Base-by-base conservation (phyloP, 2,329 filamentous ascomycete species). In the Orbilia oligospora region DNA sequence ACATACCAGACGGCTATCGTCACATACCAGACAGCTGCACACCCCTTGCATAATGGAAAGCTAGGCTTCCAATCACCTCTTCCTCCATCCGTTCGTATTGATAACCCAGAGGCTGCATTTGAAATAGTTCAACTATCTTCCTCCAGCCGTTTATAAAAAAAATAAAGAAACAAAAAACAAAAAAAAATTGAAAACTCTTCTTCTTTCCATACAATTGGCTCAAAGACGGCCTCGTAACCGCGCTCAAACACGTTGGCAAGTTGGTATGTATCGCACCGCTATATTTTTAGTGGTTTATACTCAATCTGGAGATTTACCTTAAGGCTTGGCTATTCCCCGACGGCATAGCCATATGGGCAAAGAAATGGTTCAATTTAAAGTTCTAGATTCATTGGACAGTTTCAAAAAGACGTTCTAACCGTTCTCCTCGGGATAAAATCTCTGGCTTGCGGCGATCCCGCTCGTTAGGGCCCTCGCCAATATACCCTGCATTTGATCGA, bases 361-460 rank as follows among this genome's bases (percentile, higher is more conserved):
- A 46, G n/a, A 20, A n/a, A 6, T 20, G n/a, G n/a, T n/a, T n/a
- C n/a, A n/a, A n/a, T n/a, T n/a, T 5, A 46, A 20, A 20, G 53
- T 58, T 58, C 53, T 58, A 30, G 53, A 36, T 6, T 51, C 51
- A 55, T n/a, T 12, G 27, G 6, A 30, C 27, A 30, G 51, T 33
- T 55, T 22, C 10, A 58, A 10, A 38, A n/a, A 18, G 53, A 30
- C 27, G 27, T 30, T 30, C 27, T 3, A 30, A 30, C 27, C 18
- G n/a, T 58, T 58, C 33, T 22, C 33, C 53, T 22, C 27, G n/a
- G 30, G 30, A 22, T 22, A 14, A 58, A 22, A n/a, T 14, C 16
- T 38, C 5, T 22, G 18, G 53, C 30, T 41, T 22, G 18, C 24
- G 51, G 27, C 30, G 16, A 41, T 38, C 30, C 53, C 53, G 53